phyloP scores from a whole-genome alignment of 1,139 yeast genomes.

The Groenewaldozyma sp. region DNA sequence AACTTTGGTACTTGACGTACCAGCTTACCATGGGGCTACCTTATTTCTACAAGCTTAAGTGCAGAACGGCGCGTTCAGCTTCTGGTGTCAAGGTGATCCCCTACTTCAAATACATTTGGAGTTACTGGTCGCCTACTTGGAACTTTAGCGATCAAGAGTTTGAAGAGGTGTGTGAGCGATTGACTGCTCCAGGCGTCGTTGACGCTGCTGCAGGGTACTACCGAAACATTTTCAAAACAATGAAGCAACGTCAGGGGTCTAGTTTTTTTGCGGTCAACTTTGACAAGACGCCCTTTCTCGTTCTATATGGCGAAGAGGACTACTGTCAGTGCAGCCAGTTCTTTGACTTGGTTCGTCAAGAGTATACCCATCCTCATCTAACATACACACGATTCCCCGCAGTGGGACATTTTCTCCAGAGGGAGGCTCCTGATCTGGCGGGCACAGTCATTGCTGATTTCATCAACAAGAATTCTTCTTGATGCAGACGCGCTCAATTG shows the following conservation, averaged over 20 bases:
- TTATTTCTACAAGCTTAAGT: constrained; percentile 10
- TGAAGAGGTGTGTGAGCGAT: constrained; percentile 13
- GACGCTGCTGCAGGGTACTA: constrained; percentile 24
- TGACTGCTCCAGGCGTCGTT: constrained; percentile 18
- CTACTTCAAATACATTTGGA: constrained; percentile 18
- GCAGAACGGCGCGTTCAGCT: too few species aligned
- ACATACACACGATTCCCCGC: background rate
- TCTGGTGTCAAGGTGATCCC: constrained; percentile 7
- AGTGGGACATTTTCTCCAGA: constrained; percentile 24
- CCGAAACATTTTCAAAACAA: constrained; percentile 10
- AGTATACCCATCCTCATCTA: constrained; percentile 8
- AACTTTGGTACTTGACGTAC: constrained; percentile 20
- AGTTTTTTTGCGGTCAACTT: constrained; percentile 13
- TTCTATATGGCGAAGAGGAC: constrained; percentile 20
- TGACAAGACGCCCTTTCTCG: constrained; percentile 14
- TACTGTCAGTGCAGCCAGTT: constrained; percentile 18
- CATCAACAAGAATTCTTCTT: too few species aligned
- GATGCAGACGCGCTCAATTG: too few species aligned
- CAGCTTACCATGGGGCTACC: constrained; percentile 21
- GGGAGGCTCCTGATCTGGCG: constrained; percentile 19
- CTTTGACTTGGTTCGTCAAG: constrained; percentile 11
- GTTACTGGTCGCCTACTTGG: constrained; percentile 24
- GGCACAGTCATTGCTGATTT: constrained; percentile 11
- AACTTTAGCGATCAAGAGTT: constrained; percentile 14
- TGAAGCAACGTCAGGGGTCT: background rate